A percentile compares a stretch with the other conserved stretches of the same genome.
phyloP scores from a whole-genome alignment of 345 rosid species.

The Carallia pectinifolia region DNA sequence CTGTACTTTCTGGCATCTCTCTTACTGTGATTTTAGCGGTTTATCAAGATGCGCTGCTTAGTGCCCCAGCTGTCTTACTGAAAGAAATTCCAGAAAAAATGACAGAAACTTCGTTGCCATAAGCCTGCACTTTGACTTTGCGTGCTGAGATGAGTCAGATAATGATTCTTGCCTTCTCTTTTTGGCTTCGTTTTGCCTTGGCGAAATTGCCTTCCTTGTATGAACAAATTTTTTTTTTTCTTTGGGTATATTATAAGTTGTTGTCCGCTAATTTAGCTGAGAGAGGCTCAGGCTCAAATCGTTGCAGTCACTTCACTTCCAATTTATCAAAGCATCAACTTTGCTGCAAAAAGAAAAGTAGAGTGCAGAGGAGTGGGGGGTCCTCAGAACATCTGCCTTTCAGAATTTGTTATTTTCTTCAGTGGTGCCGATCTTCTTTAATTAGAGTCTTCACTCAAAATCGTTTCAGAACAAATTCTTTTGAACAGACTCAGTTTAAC shows the following conservation, averaged over 20 bases:
- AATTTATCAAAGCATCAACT: neutral
- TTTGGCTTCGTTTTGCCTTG: constrained; percentile 11
- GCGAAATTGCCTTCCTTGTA: neutral
- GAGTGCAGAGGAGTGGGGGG: constrained; percentile 13
- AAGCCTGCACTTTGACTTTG: constrained; percentile 42
- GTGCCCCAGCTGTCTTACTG: no score
- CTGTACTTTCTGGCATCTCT: neutral
- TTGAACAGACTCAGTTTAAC: no score
- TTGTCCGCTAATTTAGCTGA: neutral
- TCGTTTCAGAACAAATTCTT: no score
- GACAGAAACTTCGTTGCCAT: constrained; percentile 15
- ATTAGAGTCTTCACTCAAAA: neutral
- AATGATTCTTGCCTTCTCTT: constrained; percentile 24
- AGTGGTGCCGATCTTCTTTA: neutral
- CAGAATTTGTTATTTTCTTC: neutral
- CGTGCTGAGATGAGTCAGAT: constrained; percentile 27
- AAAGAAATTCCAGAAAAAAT: neutral
- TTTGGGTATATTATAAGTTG: neutral
- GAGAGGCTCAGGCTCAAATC: neutral
- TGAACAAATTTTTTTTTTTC: neutral
- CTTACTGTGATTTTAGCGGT: constrained; percentile 12
- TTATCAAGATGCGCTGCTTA: neutral
- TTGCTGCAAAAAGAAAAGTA: constrained; percentile 10
- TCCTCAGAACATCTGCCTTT: constrained; percentile 13
- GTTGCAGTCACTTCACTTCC: neutral